Percentiles rank a stretch among this genome's conserved stretches.
Evolutionary conservation across 495 filamentous ascomycete species (phyloP).

Genomic region (Melanomma pulvis-pyrius): DNA sequence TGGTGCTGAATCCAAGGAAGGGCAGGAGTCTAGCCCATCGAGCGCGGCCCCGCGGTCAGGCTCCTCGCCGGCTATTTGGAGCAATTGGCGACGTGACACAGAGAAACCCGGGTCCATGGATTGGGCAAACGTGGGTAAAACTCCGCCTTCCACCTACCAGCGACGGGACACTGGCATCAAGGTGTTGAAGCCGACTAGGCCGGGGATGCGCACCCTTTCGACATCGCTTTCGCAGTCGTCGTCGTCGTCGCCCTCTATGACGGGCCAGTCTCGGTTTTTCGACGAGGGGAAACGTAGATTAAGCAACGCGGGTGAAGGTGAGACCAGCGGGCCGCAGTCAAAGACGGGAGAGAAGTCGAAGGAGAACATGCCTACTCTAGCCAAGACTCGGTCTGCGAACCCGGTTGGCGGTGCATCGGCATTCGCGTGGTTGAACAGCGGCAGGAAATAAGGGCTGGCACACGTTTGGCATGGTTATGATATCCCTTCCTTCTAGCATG

Average conservation of each 20-base stretch:
- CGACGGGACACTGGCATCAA: conserved; percentile 49
- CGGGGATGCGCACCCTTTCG: conserved; percentile 40
- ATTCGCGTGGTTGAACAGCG: conserved; percentile 84
- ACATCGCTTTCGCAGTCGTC: conserved; percentile 19
- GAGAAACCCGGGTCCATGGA: conserved; percentile 40
- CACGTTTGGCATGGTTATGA: conserved; percentile 1
- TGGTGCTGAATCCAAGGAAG: conserved; percentile 30
- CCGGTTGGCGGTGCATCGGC: conserved; percentile 91
- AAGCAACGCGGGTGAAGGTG: conserved; percentile 21
- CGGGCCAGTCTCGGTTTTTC: conserved; percentile 48
- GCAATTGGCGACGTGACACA: conserved; percentile 47
- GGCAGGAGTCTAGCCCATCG: conserved; percentile 32
- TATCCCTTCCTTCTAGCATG: not conserved
- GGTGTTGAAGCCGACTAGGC: conserved; percentile 46
- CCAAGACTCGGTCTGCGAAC: conserved; percentile 63
- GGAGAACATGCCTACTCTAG: conserved; percentile 50
- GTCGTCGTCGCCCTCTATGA: conserved; percentile 17
- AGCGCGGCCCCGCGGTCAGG: conserved; percentile 40
- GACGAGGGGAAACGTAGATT: conserved; percentile 43
- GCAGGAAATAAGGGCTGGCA: conserved; percentile 27
- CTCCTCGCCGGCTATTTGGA: conserved; percentile 46
- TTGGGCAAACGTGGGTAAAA: conserved; percentile 44
- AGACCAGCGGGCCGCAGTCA: conserved; percentile 16
- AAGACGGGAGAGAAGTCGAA: conserved; percentile 42
- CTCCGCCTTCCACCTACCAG: conserved; percentile 38